Base-by-base conservation (phyloP, 805 yeast genomes). In the Zygosaccharomyces gambellarensis region DNA sequence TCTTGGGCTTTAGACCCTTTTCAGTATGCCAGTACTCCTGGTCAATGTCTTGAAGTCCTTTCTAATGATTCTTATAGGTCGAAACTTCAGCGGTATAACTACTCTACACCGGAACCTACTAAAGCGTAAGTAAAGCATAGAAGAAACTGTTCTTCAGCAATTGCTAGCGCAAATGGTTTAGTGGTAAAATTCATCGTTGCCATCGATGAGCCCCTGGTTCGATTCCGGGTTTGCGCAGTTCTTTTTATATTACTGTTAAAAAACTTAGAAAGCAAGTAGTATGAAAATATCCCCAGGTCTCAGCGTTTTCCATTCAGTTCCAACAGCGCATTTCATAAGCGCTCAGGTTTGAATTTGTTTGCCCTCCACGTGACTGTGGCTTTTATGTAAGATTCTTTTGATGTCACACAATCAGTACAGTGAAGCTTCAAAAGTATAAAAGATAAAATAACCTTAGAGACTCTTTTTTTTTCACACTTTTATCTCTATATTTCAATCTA, bases 131-230 rank as follows among this genome's bases (percentile, higher is more conserved):
- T n/a, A n/a, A n/a, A n/a, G n/a, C n/a, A n/a, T n/a, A n/a, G n/a
- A n/a, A n/a, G n/a, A n/a, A n/a, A n/a, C n/a, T n/a, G n/a, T n/a
- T n/a, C n/a, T n/a, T n/a, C n/a, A n/a, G n/a, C n/a, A n/a, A n/a
- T n/a, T n/a, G n/a, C n/a, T n/a, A n/a, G 66, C 66, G 61, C 63
- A 53, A 56, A 58, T 62, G 62, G 68, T 65, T 63, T 65, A 63
- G 63, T 56, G 59, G 67, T 65, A 65, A 62, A 65, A 62, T 64
- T 65, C 57, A 57, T 65, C 61, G 65, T 63, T 65, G 63, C 63
- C 65, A 82, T 82, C 87, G 80, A 83, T 75, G 82, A 87, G 87
- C 81, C 85, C 83, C 80, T 85, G 79, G 86, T 82, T 82, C 87
- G 82, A 82, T 80, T 85, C 87, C 79, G 86, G 80, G 78, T 75